Evolutionary conservation across 495 filamentous ascomycete genomes (phyloP), one percentile per base, ranked within the genome.

Genomic region (Penicillium soppii): DNA sequence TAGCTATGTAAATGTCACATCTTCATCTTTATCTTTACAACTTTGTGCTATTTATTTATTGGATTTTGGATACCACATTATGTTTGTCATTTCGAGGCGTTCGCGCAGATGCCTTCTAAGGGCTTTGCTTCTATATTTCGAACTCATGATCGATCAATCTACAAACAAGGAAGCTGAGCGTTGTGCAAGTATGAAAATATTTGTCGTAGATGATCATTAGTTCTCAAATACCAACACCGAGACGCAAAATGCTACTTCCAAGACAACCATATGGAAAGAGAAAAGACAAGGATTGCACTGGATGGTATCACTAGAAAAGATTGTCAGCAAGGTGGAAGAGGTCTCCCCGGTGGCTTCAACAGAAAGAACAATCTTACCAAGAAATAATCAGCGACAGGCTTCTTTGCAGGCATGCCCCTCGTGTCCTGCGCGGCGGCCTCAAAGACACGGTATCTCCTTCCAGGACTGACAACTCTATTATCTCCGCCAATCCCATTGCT

Each of bases 321-420:
- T 35, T 21, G 33, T 56, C 47, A 63, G 52, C 50, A 48, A 27
- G 22, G 7, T 22, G 15, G 25, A 36, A 56, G 30, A 22, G n/a
- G n/a, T n/a, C n/a, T n/a, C n/a, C n/a, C n/a, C n/a, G n/a, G n/a
- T n/a, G n/a, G n/a, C n/a, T n/a, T n/a, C n/a, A n/a, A n/a, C n/a
- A n/a, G n/a, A n/a, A 19, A 21, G 8, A 12, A 33, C 15, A 19
- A 25, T 52, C 68, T 69, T 48, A 81, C 78, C 77, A 98, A 74
- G 65, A 98, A 98, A 78, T 98, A 98, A 73, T 97, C 92, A 57
- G 91, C 92, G 53, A 94, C 88, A 38, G 94, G 94, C 73, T 97
- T 97, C 80, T 98, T 98, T 36, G 94, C 94, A 62, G 94, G 94
- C 94, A 98, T 97, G 10, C 94, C 94, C 68, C 95, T 83, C 33